Evolutionary conservation across 1,284 basidiomycete genomes (phyloP).

Genomic region (Neonothopanus nambi): DNA sequence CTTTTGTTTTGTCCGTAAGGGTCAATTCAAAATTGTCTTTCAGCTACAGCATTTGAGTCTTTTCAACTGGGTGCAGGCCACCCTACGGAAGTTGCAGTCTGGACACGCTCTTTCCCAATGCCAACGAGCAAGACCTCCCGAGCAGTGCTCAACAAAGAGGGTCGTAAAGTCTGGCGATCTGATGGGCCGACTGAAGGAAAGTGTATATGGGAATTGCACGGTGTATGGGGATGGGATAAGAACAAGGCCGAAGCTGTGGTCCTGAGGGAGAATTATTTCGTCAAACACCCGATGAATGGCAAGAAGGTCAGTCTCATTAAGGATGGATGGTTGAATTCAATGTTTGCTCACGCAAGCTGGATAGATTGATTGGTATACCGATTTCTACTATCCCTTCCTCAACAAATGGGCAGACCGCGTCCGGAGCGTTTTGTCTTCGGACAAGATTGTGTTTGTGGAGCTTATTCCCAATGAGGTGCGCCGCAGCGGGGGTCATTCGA

Average conservation of each 20-base stretch:
- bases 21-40: neutral
- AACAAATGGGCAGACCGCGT: slow-evolving; percentile 73
- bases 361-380: slow-evolving; percentile 80
- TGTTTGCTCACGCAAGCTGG: neutral
- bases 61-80: slow-evolving; percentile 84
- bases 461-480: slow-evolving; percentile 88
- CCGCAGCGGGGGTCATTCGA: slow-evolving; percentile 1
- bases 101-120: slow-evolving; percentile 82
- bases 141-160: slow-evolving; percentile 56
- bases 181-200: slow-evolving; percentile 70
- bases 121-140: slow-evolving; percentile 69
- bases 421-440: slow-evolving; percentile 42
- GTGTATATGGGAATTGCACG: slow-evolving; percentile 91
- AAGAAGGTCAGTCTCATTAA: slow-evolving; percentile 44
- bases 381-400: slow-evolving; percentile 86
- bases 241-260: slow-evolving; percentile 72
- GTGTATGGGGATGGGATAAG: slow-evolving; percentile 90
- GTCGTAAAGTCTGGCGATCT: slow-evolving; percentile 64
- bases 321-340: neutral
- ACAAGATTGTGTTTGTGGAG: slow-evolving; percentile 80
- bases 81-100: slow-evolving; percentile 71
- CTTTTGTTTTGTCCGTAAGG: neutral
- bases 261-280: slow-evolving; percentile 87
- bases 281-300: slow-evolving; percentile 61
- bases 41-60: slow-evolving; percentile 81